Percentiles rank a stretch among this genome's conserved stretches.
Conservation (phyloP, 1,284 basidiomycete species). For the Erythrobasidium hasegawianum region DNA sequence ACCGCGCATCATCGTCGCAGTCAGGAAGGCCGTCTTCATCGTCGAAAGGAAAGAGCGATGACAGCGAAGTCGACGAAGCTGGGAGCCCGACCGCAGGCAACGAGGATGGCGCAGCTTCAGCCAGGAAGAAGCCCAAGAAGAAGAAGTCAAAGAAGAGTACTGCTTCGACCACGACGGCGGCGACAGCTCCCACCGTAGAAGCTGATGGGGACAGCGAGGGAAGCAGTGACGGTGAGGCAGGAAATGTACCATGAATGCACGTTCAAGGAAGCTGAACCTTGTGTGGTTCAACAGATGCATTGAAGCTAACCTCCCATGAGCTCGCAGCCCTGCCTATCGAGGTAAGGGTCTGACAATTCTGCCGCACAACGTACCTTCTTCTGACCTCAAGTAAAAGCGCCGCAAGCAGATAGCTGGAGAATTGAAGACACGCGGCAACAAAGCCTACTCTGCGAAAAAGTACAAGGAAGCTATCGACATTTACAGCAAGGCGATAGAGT, state of each 20-base stretch:
- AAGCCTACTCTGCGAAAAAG: conserved; percentile 74
- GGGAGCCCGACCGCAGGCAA: conserved; percentile 10
- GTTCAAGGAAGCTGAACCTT: too few relatives aligned
- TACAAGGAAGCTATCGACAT: conserved; percentile 72
- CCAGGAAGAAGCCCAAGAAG: conserved; percentile 31
- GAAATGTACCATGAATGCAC: too few relatives aligned
- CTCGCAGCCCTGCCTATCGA: conserved; percentile 26
- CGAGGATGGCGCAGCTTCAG: conserved; percentile 8
- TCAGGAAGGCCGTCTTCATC: not conserved
- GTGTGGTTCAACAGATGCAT: conserved; percentile 16
- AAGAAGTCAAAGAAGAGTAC: conserved; percentile 33
- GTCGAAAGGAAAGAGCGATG: conserved; percentile 9
- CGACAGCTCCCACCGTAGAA: conserved; percentile 8
- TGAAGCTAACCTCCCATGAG: conserved; percentile 18
- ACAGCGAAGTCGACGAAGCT: conserved; percentile 8
- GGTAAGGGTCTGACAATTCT: not conserved
- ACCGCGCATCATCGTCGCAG: too few relatives aligned
- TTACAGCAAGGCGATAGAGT: conserved; percentile 89
- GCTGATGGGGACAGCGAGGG: conserved; percentile 27
- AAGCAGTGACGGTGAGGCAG: conserved; percentile 21
- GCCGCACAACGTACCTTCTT: not conserved
- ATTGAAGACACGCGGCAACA: conserved; percentile 86
- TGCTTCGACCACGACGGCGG: not conserved
- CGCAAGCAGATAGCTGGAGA: conserved; percentile 68
- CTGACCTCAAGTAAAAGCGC: conserved; percentile 50